Evolutionary conservation across 208 protist species (phyloP), one percentile per base, ranked within the genome.

Genomic region (Sergeia podlipaevii): DNA sequence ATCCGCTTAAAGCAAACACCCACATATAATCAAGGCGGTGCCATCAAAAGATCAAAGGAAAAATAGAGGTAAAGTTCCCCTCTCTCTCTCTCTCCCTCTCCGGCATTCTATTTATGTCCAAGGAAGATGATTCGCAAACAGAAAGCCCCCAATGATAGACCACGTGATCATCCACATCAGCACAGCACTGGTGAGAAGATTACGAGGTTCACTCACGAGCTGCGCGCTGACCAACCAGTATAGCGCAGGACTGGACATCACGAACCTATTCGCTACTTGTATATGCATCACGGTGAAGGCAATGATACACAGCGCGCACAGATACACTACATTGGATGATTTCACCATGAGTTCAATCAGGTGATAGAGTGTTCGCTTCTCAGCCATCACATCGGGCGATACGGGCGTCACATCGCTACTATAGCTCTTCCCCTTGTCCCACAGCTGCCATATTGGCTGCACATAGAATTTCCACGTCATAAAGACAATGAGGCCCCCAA

Each of bases 191-290:
- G 68, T 82, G 3, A 65, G 20, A 7, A 51, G 3, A 7, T 36
- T 18, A 18, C 42, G 0, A 42, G 29, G 36, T 51, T 54, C 53
- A 34, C 50, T 21, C 71, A 74, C 70, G 51, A 85, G 30, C 62
- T 86, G 74, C 44, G 54, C 21, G 18, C 71, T 77, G 24, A 65
- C 53, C 34, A 90, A 43, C 70, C 74, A 85, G 67, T 82, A 88
- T 7, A 90, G 47, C 2, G 81, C 78, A 3, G 85, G 85, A 39
- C 68, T 77, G 1, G 70, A 65, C 68, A 81, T 76, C 26, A 90
- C 38, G 47, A 93, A 88, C 2, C 85, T 71, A 52, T 81, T 93
- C 15, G 74, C 75, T 7, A 93, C 85, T 52, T 93, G 80, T 6
- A 93, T 65, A 64, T 93, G 78, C 69, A 89, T 80, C 21, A 74